These are phyloP conservation scores for Malus asiatica DNA, from an alignment of 306 rosid species.

Conservation along the genomic window DNA sequence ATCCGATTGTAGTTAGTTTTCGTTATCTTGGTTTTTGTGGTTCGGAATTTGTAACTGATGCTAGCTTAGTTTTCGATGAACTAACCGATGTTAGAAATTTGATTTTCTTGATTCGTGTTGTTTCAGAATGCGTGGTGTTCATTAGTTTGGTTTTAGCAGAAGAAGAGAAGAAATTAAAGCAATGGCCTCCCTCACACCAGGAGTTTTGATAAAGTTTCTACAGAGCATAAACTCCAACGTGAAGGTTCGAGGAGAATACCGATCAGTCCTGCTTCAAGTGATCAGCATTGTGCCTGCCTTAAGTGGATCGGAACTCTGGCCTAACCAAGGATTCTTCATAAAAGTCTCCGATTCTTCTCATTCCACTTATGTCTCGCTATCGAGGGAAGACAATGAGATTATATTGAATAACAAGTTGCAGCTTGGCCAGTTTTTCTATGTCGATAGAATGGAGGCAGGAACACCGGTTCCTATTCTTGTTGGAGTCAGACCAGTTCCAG, in stretches of 20 bases:
- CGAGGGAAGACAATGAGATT: constrained; percentile 71
- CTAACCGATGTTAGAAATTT: background rate
- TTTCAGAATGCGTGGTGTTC: background rate
- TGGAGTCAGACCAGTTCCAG: constrained; percentile 66
- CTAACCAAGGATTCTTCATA: constrained; percentile 77
- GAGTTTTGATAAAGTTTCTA: constrained; percentile 82
- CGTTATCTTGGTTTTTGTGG: background rate
- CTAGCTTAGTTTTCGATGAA: background rate
- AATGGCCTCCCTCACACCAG: constrained; percentile 86
- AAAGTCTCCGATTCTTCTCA: constrained; percentile 93
- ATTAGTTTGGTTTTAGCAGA: background rate
- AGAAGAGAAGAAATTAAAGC: constrained; percentile 1
- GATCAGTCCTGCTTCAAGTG: constrained; percentile 79
- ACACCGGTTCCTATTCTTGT: constrained; percentile 75
- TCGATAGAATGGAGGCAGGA: constrained; percentile 54
- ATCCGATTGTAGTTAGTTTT: background rate
- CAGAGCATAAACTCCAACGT: constrained; percentile 60
- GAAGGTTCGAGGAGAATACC: constrained; percentile 72
- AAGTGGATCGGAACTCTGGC: constrained; percentile 84
- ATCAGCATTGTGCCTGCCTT: constrained; percentile 86
- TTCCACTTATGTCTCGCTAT: constrained; percentile 74
- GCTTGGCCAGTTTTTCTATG: constrained; percentile 90
- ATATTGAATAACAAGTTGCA: constrained; percentile 77
- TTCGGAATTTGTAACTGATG: background rate
- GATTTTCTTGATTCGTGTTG: background rate